phyloP scores from a whole-genome alignment of 805 yeast species.

The Ogataea paradorogensis region DNA sequence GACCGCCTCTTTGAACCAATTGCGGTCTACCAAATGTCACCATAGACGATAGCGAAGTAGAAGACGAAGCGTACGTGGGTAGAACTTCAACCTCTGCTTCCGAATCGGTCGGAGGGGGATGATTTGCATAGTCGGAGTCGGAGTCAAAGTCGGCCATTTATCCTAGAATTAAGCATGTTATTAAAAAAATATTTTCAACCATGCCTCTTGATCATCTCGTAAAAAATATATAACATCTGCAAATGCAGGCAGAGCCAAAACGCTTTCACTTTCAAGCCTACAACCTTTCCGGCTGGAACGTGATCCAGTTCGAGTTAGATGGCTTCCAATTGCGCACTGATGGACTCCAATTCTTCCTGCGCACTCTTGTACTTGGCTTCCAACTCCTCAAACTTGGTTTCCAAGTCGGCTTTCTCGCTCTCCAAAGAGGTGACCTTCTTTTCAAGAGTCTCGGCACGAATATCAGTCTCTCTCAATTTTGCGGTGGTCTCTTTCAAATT shows the following conservation, averaged over 20 bases:
- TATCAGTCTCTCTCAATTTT: slow-evolving; percentile 91
- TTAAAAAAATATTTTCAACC: slow-evolving; percentile 5
- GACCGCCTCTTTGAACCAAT: slow-evolving; percentile 1
- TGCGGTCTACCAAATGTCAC: slow-evolving; percentile 3
- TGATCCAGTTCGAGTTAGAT: slow-evolving; percentile 34
- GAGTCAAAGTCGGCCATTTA: slow-evolving; percentile 13
- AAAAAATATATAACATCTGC: slow-evolving; percentile 15
- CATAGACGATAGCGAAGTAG: slow-evolving; percentile 17
- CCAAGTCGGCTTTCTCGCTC: slow-evolving; percentile 87
- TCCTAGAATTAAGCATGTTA: slow-evolving; percentile 1
- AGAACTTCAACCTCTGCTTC: slow-evolving; percentile 25
- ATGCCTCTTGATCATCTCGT: slow-evolving; percentile 18
- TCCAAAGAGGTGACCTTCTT: slow-evolving; percentile 91
- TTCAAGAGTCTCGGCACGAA: slow-evolving; percentile 94
- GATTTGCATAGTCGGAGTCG: slow-evolving; percentile 37
- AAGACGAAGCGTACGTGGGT: slow-evolving; percentile 19
- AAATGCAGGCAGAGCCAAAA: slow-evolving; percentile 6
- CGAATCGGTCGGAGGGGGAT: slow-evolving; percentile 39
- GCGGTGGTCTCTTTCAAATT: slow-evolving; percentile 90
- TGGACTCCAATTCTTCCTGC: slow-evolving; percentile 93
- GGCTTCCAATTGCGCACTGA: slow-evolving; percentile 91
- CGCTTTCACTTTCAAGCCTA: background rate
- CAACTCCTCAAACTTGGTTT: slow-evolving; percentile 86
- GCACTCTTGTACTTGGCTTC: slow-evolving; percentile 77
- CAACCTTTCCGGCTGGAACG: slow-evolving; percentile 1